Evolutionary conservation across 2,329 filamentous ascomycete species (phyloP).

Genomic region (Penicillium vulpinum): DNA sequence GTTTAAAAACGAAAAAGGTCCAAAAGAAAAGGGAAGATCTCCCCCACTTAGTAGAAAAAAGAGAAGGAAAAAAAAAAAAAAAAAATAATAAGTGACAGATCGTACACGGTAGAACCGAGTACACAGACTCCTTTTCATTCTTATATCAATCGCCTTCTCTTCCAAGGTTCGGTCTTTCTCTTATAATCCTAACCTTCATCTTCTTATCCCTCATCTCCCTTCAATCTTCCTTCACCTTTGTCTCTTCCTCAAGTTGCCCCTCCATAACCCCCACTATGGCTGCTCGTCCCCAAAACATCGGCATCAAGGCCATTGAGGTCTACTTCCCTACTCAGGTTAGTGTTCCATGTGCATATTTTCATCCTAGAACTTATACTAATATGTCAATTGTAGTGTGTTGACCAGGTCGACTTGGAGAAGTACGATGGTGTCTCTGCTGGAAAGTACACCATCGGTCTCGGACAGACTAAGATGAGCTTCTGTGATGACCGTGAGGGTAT

Average conservation of each 20-base stretch:
- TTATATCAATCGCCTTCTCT: slow-evolving; percentile 17
- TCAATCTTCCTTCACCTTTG: neutral
- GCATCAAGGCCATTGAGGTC: slow-evolving; percentile 90
- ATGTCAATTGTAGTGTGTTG: slow-evolving; percentile 65
- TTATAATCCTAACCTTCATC: slow-evolving; percentile 2
- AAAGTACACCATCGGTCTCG: slow-evolving; percentile 89
- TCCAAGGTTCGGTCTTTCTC: slow-evolving; percentile 1
- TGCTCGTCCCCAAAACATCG: slow-evolving; percentile 78
- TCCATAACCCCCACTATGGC: slow-evolving; percentile 57
- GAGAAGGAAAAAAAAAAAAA: slow-evolving; percentile 9
- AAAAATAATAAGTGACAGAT: slow-evolving; percentile 24
- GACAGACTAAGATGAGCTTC: slow-evolving; percentile 90
- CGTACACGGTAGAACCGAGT: slow-evolving; percentile 32
- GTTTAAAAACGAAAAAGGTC: neutral
- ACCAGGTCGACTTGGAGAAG: slow-evolving; percentile 79
- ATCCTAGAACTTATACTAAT: neutral
- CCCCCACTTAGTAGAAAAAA: neutral
- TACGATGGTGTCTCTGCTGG: slow-evolving; percentile 79
- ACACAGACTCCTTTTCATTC: slow-evolving; percentile 12
- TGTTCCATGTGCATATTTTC: slow-evolving; percentile 13
- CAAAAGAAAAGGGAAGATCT: neutral
- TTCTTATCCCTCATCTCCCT: neutral
- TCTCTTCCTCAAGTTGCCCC: slow-evolving; percentile 2
- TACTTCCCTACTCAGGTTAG: slow-evolving; percentile 83
- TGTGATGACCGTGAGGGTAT: slow-evolving; percentile 85